Conservation (phyloP, 192 early-diverging fungal species). For the Coemansia sp. region DNA sequence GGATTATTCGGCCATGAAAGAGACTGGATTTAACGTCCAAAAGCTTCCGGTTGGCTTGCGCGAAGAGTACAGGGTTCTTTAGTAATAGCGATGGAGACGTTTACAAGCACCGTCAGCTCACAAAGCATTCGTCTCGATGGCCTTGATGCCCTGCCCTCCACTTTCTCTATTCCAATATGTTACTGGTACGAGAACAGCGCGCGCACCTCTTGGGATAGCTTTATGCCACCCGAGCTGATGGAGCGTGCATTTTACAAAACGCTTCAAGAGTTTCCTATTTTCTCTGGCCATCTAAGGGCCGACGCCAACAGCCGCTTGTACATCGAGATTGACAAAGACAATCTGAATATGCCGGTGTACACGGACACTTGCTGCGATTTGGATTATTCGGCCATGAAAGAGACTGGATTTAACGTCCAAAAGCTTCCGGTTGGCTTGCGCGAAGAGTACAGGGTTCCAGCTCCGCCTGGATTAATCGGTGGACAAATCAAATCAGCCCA, state of each 20-base stretch:
- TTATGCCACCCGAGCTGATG: conserved; percentile 21
- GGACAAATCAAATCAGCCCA: conserved; percentile 15
- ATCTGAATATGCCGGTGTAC: conserved; percentile 37
- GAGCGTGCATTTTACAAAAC: conserved; percentile 21
- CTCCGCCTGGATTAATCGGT: neutral
- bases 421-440: conserved; percentile 1
- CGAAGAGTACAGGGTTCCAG: neutral
- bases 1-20: conserved; percentile 6
- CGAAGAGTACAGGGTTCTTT: neutral
- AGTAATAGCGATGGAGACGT: neutral
- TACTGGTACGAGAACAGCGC: conserved; percentile 22
- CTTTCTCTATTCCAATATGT: conserved; percentile 12
- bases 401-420: neutral
- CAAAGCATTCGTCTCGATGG: conserved; percentile 10
- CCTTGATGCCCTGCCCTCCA: conserved; percentile 11
- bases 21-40: neutral
- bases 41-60: conserved; percentile 1
- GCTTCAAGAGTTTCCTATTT: conserved; percentile 22
- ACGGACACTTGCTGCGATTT: conserved; percentile 11
- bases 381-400: conserved; percentile 6
- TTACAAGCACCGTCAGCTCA: conserved; percentile 2
- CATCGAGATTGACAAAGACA: conserved; percentile 10
- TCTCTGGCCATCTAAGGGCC: conserved; percentile 14
- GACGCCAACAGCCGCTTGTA: conserved; percentile 3
- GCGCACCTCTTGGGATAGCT: neutral